Evolutionary conservation across 352 stramenopile genomes (phyloP), one percentile per base, ranked within the genome.

Genomic region (Pythium grandisporangium): DNA sequence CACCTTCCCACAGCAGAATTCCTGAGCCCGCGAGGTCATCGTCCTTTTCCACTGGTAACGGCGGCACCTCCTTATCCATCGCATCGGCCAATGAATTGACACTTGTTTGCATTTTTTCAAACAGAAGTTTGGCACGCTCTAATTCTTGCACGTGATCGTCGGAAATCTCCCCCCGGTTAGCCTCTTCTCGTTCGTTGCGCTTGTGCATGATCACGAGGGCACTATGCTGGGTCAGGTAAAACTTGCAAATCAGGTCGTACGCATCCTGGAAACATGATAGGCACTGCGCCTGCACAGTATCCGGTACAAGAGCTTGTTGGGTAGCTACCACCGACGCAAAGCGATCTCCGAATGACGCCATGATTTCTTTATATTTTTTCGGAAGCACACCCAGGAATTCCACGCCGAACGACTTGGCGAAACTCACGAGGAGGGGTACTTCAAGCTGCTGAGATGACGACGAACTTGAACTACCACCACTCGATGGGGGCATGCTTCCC

Each of bases 341-440:
- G 32, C 62, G 53, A 0, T 48, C 49, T 17, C 61, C 42, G 17
- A 73, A 53, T 19, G 53, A 27, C 12, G 53, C 57, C 45, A 71
- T 49, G 29, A 84, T 42, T 22, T 85, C 62, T 46, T 84, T 82
- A 49, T 70, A 70, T 51, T 80, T 83, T 37, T 73, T 74, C 12
- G 73, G 65, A 6, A 71, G 59, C 7, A 85, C 63, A 12, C 80
- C 77, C 11, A 93, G 58, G 53, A 93, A 92, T 39, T 98, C 94
- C 41, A 89, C 68, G 11, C 91, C 91, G 2, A 85, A 88, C 1
- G 79, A 68, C 56, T 98, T 98, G 38, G 87, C 88, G 70, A 98
- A 98, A 40, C 81, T 94, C 48, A 97, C 86, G 12, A 98, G 72
- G 34, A 98, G 62, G 53, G 88, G 86, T 12, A 96, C 87, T 75